Evolutionary conservation across 2,329 filamentous ascomycete species (phyloP), one percentile per base, ranked within the genome.

Genomic region (Aspergillus neotritici): DNA sequence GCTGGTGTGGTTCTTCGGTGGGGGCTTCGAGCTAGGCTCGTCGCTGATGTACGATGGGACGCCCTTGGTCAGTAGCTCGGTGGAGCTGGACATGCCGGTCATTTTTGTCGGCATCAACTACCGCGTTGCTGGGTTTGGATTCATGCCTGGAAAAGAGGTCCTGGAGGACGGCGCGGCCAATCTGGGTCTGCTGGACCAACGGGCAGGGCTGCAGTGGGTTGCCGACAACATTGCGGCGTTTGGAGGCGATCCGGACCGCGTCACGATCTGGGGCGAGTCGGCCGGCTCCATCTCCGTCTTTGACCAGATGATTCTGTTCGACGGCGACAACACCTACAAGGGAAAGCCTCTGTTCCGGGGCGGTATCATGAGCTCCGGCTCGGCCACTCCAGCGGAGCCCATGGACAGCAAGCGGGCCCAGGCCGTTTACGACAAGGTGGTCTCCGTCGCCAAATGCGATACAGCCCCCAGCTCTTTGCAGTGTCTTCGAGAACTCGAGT

Each of bases 91-190:
- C 28, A 79, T 86, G 64, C 82, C 83, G 0, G 80, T 91, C 49
- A 67, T 94, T 36, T 86, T 83, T 41, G 86, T 91, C 0, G 77
- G 82, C 0, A 80, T 90, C 57, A 90, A 89, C 67, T 90, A 94
- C 65, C 82, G 86, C 2, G 70, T 86, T 0, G 83, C 78, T 6
- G 84, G 80, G 0, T 89, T 88, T 48, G 86, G 86, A 0, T 89
- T 88, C 66, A 58, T 89, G 60, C 76, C 80, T 0, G 84, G 84
- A 5, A 76, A 76, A 40, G 83, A 88, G 61, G 73, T 88, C 34
- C 69, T 83, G 3, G 71, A 72, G 4, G 83, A 87, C 48, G 83
- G 84, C 2, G 75, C 81, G 2, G 65, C 82, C 3, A 91, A 90
- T 57, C 62, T 87, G 3, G 86, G 86, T 3, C 73, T 87, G 3